phyloP scores from a whole-genome alignment of 257 asterid species.

The Lavandula angustifolia region DNA sequence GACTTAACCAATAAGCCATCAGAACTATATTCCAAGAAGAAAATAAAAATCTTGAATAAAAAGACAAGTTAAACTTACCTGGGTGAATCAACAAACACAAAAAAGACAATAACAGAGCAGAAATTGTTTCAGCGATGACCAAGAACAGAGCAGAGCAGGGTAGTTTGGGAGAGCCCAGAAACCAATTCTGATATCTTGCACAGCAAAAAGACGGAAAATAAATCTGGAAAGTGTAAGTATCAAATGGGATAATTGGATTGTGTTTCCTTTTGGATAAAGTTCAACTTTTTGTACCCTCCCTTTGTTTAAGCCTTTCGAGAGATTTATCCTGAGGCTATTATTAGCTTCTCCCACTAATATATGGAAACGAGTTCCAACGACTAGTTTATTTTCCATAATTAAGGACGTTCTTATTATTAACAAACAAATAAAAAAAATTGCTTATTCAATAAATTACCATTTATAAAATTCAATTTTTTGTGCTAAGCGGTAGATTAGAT shows the following conservation, averaged over 20 bases:
- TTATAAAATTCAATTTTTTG: no score
- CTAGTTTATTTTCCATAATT: no score
- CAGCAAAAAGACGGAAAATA: constrained; percentile 19
- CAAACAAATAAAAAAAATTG: no score
- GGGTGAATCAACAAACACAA: constrained; percentile 24
- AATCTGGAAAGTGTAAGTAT: constrained; percentile 5
- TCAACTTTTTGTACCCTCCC: not conserved
- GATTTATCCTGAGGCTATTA: no score
- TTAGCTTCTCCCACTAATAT: no score
- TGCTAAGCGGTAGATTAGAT: no score
- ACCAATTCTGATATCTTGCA: constrained; percentile 16
- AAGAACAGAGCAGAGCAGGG: no score
- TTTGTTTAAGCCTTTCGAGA: no score
- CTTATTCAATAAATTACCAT: no score
- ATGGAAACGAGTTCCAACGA: no score
- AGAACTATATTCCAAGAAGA: constrained; percentile 1
- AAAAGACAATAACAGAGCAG: not conserved
- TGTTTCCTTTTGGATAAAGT: constrained; percentile 33
- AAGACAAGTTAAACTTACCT: constrained; percentile 26
- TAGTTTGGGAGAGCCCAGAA: constrained; percentile 23
- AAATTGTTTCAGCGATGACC: not conserved
- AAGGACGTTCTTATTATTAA: no score
- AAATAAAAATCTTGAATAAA: not conserved
- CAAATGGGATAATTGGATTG: constrained; percentile 27
- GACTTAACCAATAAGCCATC: not conserved